Percentiles rank a stretch among this genome's conserved stretches.
These are phyloP conservation scores for Acacia pycnantha DNA, from an alignment of 331 rosid species.

Conservation along the genomic window DNA sequence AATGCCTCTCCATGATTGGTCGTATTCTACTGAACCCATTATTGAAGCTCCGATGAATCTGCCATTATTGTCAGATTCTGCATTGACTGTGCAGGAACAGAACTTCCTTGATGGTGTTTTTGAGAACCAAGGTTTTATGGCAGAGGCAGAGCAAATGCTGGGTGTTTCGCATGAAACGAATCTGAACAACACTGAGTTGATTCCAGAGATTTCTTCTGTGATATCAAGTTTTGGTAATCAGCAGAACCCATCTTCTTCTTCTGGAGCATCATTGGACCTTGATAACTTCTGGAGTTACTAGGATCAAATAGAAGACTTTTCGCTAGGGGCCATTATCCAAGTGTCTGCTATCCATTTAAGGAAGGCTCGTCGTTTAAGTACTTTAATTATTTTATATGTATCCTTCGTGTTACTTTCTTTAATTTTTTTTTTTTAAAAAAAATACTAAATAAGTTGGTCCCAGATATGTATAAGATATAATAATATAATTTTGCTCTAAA, in stretches of 20 bases:
- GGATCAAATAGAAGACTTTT: not conserved
- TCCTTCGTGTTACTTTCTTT: not conserved
- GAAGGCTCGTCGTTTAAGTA: not conserved
- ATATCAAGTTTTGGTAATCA: conserved; percentile 57
- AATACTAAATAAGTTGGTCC: too few species aligned
- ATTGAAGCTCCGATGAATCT: conserved; percentile 27
- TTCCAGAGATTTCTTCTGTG: conserved; percentile 58
- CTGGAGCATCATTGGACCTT: conserved; percentile 30
- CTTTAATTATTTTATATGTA: not conserved
- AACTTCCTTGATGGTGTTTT: conserved; percentile 43
- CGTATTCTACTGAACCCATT: conserved; percentile 34
- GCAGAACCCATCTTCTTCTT: conserved; percentile 41
- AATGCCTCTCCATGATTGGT: conserved; percentile 34
- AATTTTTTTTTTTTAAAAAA: too few species aligned
- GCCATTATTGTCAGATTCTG: conserved; percentile 29
- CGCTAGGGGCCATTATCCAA: not conserved
- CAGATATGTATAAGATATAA: too few species aligned
- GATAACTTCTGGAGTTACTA: conserved; percentile 61
- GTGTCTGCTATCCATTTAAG: not conserved
- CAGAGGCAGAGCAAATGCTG: conserved; percentile 49
- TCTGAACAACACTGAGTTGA: conserved; percentile 42
- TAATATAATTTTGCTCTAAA: too few species aligned
- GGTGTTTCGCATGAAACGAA: conserved; percentile 57
- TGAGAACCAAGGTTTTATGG: conserved; percentile 42
- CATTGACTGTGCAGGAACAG: conserved; percentile 46